Evolutionary conservation across 768 basidiomycete species (phyloP).

Genomic region (Panus rudis): DNA sequence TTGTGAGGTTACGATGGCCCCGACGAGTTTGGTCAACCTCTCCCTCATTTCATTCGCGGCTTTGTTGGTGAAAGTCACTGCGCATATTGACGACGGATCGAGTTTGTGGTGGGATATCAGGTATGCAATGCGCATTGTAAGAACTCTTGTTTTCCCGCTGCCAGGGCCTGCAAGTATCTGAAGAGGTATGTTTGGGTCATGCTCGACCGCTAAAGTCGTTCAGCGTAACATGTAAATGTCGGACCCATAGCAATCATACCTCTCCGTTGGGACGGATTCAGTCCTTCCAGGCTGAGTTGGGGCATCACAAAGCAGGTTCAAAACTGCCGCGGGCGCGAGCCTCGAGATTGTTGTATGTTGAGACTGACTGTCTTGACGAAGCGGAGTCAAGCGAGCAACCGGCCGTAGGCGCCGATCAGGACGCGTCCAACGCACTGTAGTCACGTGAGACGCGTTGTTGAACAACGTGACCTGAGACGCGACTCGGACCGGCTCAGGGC

Average conservation of each 20-base stretch:
- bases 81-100: constrained; percentile 55
- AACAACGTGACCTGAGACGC: no score
- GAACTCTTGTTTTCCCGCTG: constrained; percentile 69
- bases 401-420: no score
- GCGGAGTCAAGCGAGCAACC: no score
- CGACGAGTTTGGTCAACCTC: constrained; percentile 61
- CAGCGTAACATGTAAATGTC: not conserved
- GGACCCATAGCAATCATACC: not conserved
- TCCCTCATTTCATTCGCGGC: constrained; percentile 83
- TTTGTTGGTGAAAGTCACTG: constrained; percentile 87
- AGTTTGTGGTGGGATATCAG: constrained; percentile 48
- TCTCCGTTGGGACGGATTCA: not conserved
- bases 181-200: constrained; percentile 52
- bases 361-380: no score
- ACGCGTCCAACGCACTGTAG: no score
- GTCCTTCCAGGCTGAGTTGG: not conserved
- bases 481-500: no score
- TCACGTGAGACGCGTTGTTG: no score
- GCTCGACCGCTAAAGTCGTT: constrained; percentile 54
- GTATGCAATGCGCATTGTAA: constrained; percentile 64
- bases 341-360: no score
- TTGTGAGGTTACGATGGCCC: constrained; percentile 43
- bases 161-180: constrained; percentile 81
- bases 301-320: no score
- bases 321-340: no score